Conservation (phyloP, 495 filamentous ascomycete species). For the Hypoxylon fuscum region DNA sequence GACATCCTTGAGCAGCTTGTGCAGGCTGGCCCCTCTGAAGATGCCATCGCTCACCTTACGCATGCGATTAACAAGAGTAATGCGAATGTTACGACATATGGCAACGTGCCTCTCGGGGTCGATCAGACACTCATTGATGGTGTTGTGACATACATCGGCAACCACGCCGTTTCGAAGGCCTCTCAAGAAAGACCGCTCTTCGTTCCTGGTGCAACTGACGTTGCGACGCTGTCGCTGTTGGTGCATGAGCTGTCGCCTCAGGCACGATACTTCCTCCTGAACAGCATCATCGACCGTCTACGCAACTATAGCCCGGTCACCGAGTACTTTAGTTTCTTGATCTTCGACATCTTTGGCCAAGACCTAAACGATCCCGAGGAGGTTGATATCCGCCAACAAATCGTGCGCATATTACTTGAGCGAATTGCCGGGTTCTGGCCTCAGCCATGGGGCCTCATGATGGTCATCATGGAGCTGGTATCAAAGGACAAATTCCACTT, state of each 20-base stretch:
- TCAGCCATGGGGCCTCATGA: conserved; percentile 95
- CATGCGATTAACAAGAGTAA: conserved; percentile 68
- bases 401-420: conserved; percentile 87
- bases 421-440: conserved; percentile 88
- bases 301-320: conserved; percentile 90
- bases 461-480: conserved; percentile 87
- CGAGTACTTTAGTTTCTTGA: conserved; percentile 88
- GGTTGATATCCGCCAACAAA: conserved; percentile 85
- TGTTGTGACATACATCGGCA: conserved; percentile 82
- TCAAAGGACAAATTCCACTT: conserved; percentile 90
- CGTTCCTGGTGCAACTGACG: conserved; percentile 72
- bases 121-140: conserved; percentile 80
- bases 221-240: conserved; percentile 76
- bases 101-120: conserved; percentile 69
- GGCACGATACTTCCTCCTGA: conserved; percentile 83
- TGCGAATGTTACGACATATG: conserved; percentile 65
- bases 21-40: conserved; percentile 67
- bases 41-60: conserved; percentile 74
- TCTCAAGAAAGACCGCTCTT: conserved; percentile 67
- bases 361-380: conserved; percentile 80
- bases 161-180: conserved; percentile 65
- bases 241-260: conserved; percentile 78
- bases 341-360: conserved; percentile 86
- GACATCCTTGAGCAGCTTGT: conserved; percentile 73
- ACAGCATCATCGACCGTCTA: conserved; percentile 89